A percentile compares a stretch with the other conserved stretches of the same genome.
Conservation (phyloP, 2,329 filamentous ascomycete genomes). For the Sphaerulina vaccinii region DNA sequence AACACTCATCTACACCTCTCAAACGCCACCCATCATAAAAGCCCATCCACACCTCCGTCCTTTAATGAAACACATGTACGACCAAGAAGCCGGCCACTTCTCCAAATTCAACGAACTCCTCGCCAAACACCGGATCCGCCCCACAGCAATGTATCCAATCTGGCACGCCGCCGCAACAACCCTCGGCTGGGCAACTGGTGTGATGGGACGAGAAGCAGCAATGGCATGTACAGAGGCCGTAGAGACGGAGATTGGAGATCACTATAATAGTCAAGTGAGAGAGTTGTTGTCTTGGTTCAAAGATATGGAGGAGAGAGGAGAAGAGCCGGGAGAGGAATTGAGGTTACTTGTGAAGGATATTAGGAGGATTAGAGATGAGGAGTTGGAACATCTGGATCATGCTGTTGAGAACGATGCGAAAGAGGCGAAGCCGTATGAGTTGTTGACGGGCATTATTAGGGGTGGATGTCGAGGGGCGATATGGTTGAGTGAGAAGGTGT, state of each 20-base stretch:
- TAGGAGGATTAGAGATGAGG: slow-evolving; percentile 85
- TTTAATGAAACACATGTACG: slow-evolving; percentile 97
- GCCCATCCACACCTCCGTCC: slow-evolving; percentile 84
- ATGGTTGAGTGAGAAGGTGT: slow-evolving; percentile 80
- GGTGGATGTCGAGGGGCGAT: slow-evolving; percentile 91
- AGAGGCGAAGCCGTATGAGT: slow-evolving; percentile 83
- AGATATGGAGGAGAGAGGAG: slow-evolving; percentile 72
- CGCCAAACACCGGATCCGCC: slow-evolving; percentile 82
- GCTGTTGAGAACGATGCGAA: slow-evolving; percentile 91
- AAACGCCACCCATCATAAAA: slow-evolving; percentile 76
- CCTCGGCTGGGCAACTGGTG: slow-evolving; percentile 83
- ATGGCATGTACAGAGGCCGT: slow-evolving; percentile 99
- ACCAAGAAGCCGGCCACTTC: slow-evolving; percentile 89
- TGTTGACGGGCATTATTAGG: slow-evolving; percentile 82
- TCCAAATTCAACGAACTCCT: slow-evolving; percentile 80
- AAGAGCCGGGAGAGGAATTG: slow-evolving; percentile 78
- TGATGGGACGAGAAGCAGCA: slow-evolving; percentile 87
- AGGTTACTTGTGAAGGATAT: slow-evolving; percentile 69
- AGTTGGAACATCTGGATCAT: slow-evolving; percentile 93
- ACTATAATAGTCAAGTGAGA: slow-evolving; percentile 92
- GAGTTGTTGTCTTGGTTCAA: slow-evolving; percentile 76
- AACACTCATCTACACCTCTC: slow-evolving; percentile 86
- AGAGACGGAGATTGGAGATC: slow-evolving; percentile 93
- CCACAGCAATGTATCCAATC: slow-evolving; percentile 86
- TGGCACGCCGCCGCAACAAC: slow-evolving; percentile 80